Conservation (phyloP, 1,284 basidiomycete genomes). For the Ganoderma lingzhi region DNA sequence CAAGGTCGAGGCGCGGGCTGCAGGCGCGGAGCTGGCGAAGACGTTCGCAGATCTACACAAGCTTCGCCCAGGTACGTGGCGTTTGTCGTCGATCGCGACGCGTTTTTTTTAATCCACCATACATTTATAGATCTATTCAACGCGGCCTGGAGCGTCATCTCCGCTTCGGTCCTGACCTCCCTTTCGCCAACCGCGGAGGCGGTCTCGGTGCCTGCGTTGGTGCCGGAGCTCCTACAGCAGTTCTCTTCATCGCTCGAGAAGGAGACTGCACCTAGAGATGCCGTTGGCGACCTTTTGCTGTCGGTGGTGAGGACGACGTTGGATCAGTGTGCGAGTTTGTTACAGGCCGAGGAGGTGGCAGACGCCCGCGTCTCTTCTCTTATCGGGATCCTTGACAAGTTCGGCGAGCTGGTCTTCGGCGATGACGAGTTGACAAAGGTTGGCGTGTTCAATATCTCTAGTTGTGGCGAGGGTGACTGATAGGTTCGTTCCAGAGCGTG, state of each 20-base stretch:
- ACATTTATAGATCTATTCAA: slow-evolving; percentile 48
- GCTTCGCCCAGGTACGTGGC: slow-evolving; percentile 50
- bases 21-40: slow-evolving; percentile 54
- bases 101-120: slow-evolving; percentile 34
- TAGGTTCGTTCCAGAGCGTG: slow-evolving; percentile 46
- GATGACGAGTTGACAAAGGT: slow-evolving; percentile 51
- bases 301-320: slow-evolving; percentile 42
- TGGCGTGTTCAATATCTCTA: slow-evolving; percentile 18
- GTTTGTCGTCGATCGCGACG: slow-evolving; percentile 7
- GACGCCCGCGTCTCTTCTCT: slow-evolving; percentile 37
- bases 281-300: slow-evolving; percentile 35
- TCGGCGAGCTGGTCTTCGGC: slow-evolving; percentile 51
- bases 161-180: slow-evolving; percentile 37
- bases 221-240: slow-evolving; percentile 52
- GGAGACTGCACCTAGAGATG: slow-evolving; percentile 39
- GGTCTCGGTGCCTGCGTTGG: slow-evolving; percentile 45
- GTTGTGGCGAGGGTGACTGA: not conserved
- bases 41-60: slow-evolving; percentile 51
- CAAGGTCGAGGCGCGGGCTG: slow-evolving; percentile 54
- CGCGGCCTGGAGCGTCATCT: slow-evolving; percentile 53
- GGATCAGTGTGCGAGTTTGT: slow-evolving; percentile 40
- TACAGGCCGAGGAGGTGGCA: slow-evolving; percentile 30
- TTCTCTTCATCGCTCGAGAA: slow-evolving; percentile 45
- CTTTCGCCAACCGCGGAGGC: slow-evolving; percentile 26
- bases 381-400: slow-evolving; percentile 49